Percentiles rank a stretch among this genome's conserved stretches.
Conservation (phyloP, 306 rosid species). For the Sesbania bispinosa region DNA sequence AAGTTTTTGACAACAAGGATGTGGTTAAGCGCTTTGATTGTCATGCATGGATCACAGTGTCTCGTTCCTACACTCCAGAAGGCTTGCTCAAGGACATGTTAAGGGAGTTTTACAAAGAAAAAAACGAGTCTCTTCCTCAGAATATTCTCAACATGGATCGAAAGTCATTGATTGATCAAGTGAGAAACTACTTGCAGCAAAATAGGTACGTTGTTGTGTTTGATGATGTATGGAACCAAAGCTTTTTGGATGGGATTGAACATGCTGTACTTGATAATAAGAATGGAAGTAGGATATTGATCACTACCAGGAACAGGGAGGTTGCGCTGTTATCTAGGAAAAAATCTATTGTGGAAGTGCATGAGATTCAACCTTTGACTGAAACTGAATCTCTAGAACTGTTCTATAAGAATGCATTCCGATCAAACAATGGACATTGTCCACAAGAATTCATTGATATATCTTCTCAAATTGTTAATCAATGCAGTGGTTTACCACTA, state of each 20-base stretch:
- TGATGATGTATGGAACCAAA: neutral
- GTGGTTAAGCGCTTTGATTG: too few relatives aligned
- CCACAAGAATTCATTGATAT: neutral
- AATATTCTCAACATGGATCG: neutral
- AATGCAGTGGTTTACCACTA: neutral
- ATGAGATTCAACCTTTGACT: neutral
- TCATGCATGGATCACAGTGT: too few relatives aligned
- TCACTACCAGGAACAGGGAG: neutral
- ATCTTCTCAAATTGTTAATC: neutral
- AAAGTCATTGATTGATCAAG: neutral
- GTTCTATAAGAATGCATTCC: neutral
- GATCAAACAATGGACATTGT: neutral
- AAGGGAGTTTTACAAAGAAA: too few relatives aligned
- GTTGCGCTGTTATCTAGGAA: neutral
- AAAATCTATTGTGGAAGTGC: neutral
- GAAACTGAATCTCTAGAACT: neutral
- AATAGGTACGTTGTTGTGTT: neutral
- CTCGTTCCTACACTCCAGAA: too few relatives aligned
- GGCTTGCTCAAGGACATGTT: too few relatives aligned
- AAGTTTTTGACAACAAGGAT: too few relatives aligned
- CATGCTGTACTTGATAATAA: neutral
- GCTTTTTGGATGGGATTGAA: neutral
- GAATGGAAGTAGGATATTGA: neutral
- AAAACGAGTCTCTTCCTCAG: neutral
- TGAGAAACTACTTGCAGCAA: neutral